phyloP scores from a whole-genome alignment of 2,329 filamentous ascomycete genomes.

The Sporothrix curviconia region DNA sequence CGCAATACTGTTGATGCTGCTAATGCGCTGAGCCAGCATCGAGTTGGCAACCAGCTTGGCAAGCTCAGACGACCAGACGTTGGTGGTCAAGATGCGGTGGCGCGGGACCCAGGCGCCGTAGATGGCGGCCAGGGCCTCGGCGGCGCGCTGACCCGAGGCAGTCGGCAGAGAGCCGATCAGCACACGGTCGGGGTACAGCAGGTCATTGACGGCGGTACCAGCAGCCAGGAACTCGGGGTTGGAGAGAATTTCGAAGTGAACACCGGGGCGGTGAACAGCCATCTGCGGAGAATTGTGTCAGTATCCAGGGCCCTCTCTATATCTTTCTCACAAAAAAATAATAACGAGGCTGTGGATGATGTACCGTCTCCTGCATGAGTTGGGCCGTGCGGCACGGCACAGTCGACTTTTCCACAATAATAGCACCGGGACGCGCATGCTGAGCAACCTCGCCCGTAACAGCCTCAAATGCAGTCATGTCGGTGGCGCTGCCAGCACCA shows the following conservation, averaged over 20 bases:
- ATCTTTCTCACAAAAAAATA: not conserved
- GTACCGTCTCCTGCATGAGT: slow-evolving; percentile 60
- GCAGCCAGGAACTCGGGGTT: slow-evolving; percentile 79
- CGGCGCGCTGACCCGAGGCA: slow-evolving; percentile 53
- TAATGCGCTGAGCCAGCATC: slow-evolving; percentile 73
- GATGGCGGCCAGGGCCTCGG: slow-evolving; percentile 55
- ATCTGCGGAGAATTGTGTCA: slow-evolving; percentile 33
- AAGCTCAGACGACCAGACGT: slow-evolving; percentile 71
- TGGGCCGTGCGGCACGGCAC: slow-evolving; percentile 71
- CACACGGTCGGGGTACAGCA: slow-evolving; percentile 65
- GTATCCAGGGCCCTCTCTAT: not conserved
- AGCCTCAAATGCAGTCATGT: slow-evolving; percentile 66
- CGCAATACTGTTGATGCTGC: slow-evolving; percentile 74
- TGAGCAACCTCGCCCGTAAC: slow-evolving; percentile 62
- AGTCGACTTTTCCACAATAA: slow-evolving; percentile 77
- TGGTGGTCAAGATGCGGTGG: slow-evolving; percentile 62
- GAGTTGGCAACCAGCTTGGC: slow-evolving; percentile 75
- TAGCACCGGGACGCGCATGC: slow-evolving; percentile 58
- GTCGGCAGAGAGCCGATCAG: slow-evolving; percentile 65
- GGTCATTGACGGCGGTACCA: slow-evolving; percentile 65
- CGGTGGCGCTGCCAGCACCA: slow-evolving; percentile 64
- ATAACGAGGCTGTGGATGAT: slow-evolving; percentile 16
- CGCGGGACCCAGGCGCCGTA: slow-evolving; percentile 67
- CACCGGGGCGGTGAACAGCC: slow-evolving; percentile 52
- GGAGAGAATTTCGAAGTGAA: slow-evolving; percentile 68